These are phyloP conservation scores for Phytopythium helicoides DNA, from an alignment of 352 stramenopile genomes.

Conservation along the genomic window DNA sequence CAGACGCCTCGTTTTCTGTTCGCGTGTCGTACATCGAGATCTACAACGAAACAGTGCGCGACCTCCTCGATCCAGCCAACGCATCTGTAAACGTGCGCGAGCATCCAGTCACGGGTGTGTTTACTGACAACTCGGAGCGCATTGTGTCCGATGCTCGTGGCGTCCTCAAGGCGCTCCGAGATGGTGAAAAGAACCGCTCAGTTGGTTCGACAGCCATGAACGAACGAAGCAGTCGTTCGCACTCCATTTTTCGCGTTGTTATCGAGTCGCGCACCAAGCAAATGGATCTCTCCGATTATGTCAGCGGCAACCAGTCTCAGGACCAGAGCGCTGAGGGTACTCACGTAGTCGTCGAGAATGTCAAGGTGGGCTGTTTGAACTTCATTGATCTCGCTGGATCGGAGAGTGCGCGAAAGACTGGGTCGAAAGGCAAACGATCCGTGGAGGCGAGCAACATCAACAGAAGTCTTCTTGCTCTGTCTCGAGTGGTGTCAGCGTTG, in stretches of 20 bases:
- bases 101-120: slow-evolving; percentile 45
- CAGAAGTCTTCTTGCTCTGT: slow-evolving; percentile 73
- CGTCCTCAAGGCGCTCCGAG: slow-evolving; percentile 33
- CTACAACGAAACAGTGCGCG: slow-evolving; percentile 96
- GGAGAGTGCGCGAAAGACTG: slow-evolving; percentile 88
- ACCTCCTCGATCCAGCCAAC: slow-evolving; percentile 75
- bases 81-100: slow-evolving; percentile 37
- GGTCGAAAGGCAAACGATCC: slow-evolving; percentile 48
- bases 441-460: slow-evolving; percentile 64
- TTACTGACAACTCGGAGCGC: slow-evolving; percentile 46
- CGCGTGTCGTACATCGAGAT: slow-evolving; percentile 97
- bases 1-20: slow-evolving; percentile 83
- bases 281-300: slow-evolving; percentile 16
- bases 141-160: slow-evolving; percentile 34
- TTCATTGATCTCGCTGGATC: slow-evolving; percentile 92
- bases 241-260: slow-evolving; percentile 45
- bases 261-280: slow-evolving; percentile 26
- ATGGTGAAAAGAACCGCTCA: slow-evolving; percentile 40
- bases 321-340: slow-evolving; percentile 5
- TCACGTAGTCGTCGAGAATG: slow-evolving; percentile 12
- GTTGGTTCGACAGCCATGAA: slow-evolving; percentile 54
- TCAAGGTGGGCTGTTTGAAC: slow-evolving; percentile 67
- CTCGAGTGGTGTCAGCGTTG: slow-evolving; percentile 89
- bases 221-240: slow-evolving; percentile 51
- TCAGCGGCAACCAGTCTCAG: slow-evolving; percentile 10